Evolutionary conservation across 108 stramenopile genomes (phyloP).

Genomic region (Conticribra guillardii): DNA sequence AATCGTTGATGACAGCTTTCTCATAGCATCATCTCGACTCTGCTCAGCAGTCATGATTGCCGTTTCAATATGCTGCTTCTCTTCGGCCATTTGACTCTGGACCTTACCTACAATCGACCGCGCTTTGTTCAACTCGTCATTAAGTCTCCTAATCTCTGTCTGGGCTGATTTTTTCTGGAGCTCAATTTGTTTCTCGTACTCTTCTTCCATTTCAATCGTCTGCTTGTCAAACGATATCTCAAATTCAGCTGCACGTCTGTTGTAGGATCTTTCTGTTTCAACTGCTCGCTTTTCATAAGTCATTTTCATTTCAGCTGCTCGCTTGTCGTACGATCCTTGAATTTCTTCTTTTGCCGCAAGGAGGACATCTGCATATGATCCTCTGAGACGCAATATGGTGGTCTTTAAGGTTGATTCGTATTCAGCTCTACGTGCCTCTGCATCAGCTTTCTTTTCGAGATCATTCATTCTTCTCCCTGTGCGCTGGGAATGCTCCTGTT

Average conservation of each 20-base stretch:
- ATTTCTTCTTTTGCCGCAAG: slow-evolving; percentile 27
- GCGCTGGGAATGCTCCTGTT: slow-evolving; percentile 18
- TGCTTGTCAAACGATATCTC: slow-evolving; percentile 5
- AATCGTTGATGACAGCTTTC: slow-evolving; percentile 27
- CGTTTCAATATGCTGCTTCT: neutral
- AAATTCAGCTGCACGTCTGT: too few relatives aligned
- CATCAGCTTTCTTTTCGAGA: slow-evolving; percentile 26
- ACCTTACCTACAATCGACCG: neutral
- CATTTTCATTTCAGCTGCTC: neutral
- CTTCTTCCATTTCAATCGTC: slow-evolving; percentile 5
- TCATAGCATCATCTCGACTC: neutral
- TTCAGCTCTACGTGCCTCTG: slow-evolving; percentile 9
- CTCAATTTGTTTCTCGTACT: slow-evolving; percentile 11
- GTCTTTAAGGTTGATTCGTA: slow-evolving; percentile 23
- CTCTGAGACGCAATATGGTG: slow-evolving; percentile 31
- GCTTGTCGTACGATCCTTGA: slow-evolving; percentile 8
- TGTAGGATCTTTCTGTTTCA: slow-evolving; percentile 16
- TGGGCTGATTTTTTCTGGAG: neutral
- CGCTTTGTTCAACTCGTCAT: slow-evolving; percentile 9
- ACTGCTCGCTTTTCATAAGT: slow-evolving; percentile 3
- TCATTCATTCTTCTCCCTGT: slow-evolving; percentile 16
- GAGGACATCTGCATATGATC: slow-evolving; percentile 37
- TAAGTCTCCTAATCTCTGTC: neutral
- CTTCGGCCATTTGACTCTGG: slow-evolving; percentile 1
- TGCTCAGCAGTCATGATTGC: slow-evolving; percentile 1